These are phyloP conservation scores for Neostapfia colusana DNA, from an alignment of 176 grass and related monocot genomes.

Conservation along the genomic window DNA sequence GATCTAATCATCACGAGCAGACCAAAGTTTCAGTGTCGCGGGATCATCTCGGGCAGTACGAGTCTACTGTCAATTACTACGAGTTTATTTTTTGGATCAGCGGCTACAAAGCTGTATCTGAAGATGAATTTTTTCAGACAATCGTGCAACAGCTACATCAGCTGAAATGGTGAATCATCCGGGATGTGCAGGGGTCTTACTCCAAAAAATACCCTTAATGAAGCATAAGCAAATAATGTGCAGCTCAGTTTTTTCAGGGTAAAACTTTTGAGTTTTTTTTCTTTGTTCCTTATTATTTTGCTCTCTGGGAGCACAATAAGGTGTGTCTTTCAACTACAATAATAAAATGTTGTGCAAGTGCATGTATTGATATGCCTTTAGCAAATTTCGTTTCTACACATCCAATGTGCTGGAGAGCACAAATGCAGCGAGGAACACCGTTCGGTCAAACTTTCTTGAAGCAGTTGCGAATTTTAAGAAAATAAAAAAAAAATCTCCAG, in stretches of 20 bases:
- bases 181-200: background rate
- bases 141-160: background rate
- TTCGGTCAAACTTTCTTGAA: too few species aligned
- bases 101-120: too few species aligned
- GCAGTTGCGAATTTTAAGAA: background rate
- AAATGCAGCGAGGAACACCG: background rate
- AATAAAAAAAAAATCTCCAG: background rate
- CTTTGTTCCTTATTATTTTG: background rate
- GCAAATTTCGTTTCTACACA: background rate
- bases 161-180: slow-evolving; percentile 4
- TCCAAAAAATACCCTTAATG: background rate
- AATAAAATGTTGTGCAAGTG: slow-evolving; percentile 8
- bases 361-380: background rate
- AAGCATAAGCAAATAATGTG: background rate
- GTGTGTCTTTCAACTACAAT: background rate
- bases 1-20: too few species aligned
- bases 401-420: background rate
- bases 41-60: too few species aligned
- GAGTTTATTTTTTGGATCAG: background rate
- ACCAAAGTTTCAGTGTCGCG: too few species aligned
- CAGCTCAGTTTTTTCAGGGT: background rate
- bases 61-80: background rate
- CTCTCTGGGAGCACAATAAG: slow-evolving; percentile 13
- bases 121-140: background rate
- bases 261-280: background rate